Conservation (phyloP, 78 protist genomes). For the Creolimax fragrantissima region DNA sequence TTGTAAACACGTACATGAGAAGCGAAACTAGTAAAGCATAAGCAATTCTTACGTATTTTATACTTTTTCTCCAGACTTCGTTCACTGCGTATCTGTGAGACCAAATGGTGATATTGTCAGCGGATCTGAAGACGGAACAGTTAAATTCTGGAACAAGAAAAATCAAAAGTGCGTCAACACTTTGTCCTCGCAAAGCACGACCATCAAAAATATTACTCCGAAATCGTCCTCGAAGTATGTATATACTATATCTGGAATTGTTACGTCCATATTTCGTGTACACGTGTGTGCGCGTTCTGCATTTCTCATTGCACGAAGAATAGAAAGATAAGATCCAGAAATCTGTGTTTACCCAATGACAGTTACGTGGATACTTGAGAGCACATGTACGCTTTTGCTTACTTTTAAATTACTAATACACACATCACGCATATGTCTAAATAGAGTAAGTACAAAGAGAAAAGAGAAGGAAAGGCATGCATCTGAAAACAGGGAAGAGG, state of each 20-base stretch:
- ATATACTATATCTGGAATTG: neutral
- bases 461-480: neutral
- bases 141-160: neutral
- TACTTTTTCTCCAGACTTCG: no score
- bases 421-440: no score
- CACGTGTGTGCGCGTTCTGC: neutral
- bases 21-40: no score
- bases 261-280: neutral
- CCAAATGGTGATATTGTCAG: neutral
- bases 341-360: neutral
- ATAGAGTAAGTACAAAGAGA: neutral
- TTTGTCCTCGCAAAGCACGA: neutral
- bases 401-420: neutral
- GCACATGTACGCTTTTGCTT: no score
- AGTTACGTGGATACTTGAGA: neutral
- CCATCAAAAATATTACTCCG: neutral
- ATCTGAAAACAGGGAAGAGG: neutral
- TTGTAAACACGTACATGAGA: no score
- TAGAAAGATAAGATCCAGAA: neutral
- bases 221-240: neutral
- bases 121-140: neutral
- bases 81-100: neutral
- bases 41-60: no score
- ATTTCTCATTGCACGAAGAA: neutral
- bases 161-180: neutral